Base-by-base conservation (phyloP, 169 alveolate species). In the Plasmodium coatneyi region DNA sequence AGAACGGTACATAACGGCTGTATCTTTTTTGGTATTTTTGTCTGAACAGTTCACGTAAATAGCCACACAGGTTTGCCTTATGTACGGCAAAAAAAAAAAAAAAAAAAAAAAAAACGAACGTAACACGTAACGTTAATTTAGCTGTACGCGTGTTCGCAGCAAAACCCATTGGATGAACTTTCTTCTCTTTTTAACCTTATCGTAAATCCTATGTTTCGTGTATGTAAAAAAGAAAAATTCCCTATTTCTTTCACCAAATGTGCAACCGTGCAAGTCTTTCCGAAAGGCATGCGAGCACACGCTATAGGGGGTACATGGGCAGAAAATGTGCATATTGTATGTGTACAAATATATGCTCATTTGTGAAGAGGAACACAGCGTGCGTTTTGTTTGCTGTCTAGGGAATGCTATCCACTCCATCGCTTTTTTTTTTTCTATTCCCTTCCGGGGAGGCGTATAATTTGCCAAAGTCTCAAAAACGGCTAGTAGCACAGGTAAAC, bases 191-290 rank as follows among this genome's bases (percentile, higher is more conserved):
- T 46, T 46, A 46, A 46, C 19, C 5, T 46, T 46, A 46, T 46
- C n/a, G 19, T 46, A 46, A 46, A 46, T 46, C 56, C 56, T 46
- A 46, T 12, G 12, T 46, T 46, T 46, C 19, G 56, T 46, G 56
- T 46, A 46, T 14, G 60, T 43, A 79, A 19, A 25, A 82, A 82
- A 82, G 71, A 39, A 28, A 36, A 12, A 54, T 36, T 54, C 19
- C 41, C 5, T 82, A 34, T 25, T 32, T 60, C 10, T 32, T 32
- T 2, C 34, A 54, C 41, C 71, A 43, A 56, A 70, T 82, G 91
- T 82, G 91, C 91, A 82, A 82, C 49, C 79, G 79, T 82, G 81
- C 76, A 82, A 66, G 81, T 82, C 28, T 60, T 54, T 82, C 36
- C 7, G 10, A 30, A 43, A 36, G 30, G 34, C 60, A n/a, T 7